Evolutionary conservation across 176 grass and related monocot genomes (phyloP), one percentile per base, ranked within the genome.

Genomic region (Ampelocalamus luodianensis): DNA sequence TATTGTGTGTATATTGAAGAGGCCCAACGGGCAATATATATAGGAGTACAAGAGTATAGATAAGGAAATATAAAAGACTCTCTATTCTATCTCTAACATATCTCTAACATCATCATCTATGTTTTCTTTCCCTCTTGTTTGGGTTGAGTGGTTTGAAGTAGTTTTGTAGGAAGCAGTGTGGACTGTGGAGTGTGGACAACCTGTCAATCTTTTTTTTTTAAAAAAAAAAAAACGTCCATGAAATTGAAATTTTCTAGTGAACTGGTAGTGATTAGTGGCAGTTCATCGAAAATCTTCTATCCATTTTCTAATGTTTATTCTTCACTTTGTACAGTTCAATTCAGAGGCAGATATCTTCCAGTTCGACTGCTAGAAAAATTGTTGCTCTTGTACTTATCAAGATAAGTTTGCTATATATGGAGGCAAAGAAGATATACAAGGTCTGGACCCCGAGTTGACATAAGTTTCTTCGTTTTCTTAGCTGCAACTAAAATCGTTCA

Each of bases 321-420:
- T 81, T 66, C 69, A 50, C 16, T 75, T 86, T 80, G 5, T 93
- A 72, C 85, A 98, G 96, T 89, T 98, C 96, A 76, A 95, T 95
- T 79, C 93, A 95, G 16, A 95, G 84, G 74, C 96, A 98, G 84
- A 95, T 98, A n/a, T 79, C 81, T 72, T 72, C 93, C 65, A 90
- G 88, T 72, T 92, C 96, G 13, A 49, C 85, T 81, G 69, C 69
- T 90, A 87, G 78, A 37, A 93, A 92, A 69, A 67, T 92, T 68
- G 71, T 95, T 74, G 96, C 93, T 86, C 65, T 90, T 74, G 56
- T 81, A 78, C 76, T 98, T 75, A 92, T 98, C 63, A 98, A 95
- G 50, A 92, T 92, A 79, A 98, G 96, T 73, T 89, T 98, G 84
- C 68, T 93, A 85, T 95, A 92, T 84, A 95, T 93, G 89, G 93